Base-by-base conservation (phyloP, 768 basidiomycete species). In the Coprinopsis cinerea region DNA sequence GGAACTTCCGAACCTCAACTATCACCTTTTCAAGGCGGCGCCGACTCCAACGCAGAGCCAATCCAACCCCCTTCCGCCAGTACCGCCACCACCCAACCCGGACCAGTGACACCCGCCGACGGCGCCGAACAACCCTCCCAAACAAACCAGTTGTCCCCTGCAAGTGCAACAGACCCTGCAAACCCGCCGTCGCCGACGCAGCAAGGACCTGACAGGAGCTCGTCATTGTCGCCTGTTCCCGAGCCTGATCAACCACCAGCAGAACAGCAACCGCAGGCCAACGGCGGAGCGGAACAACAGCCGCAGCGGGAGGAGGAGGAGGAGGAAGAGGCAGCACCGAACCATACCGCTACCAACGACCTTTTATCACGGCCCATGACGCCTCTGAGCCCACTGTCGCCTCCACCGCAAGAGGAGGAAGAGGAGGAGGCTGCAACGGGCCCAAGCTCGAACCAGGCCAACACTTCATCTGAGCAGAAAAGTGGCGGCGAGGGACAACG, bases 331-430 rank as follows among this genome's bases (percentile, higher is more conserved):
- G 63, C 67, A 64, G 52, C 56, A 28, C 56, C 49, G 49, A 49
- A 37, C 43, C n/a, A n/a, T n/a, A n/a, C n/a, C n/a, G n/a, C n/a
- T n/a, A 43, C 54, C 25, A 39, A 47, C 43, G 27, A 28, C 49
- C 26, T 43, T 48, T 22, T 26, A 13, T 85, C 83, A 48, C 71
- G 81, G 25, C 73, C 73, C 51, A 83, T 83, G 18, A 87, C 86
- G 0, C 87, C 87, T 2, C 78, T 90, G 60, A 88, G 83, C 55
- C 86, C 88, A 54, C 78, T 88, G 22, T 86, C 86, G 6, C 81
- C 84, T 1, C 75, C 82, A 0, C 79, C 82, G 34, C 79, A 81
- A 41, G 79, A 79, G 23, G 70, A 72, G 2, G 65, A 66, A 46
- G 66, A 71, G 45, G 64, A 67, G 27, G 61, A 62, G 44, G 44